phyloP scores from a whole-genome alignment of 257 asterid species.

The Solanum etuberosum region DNA sequence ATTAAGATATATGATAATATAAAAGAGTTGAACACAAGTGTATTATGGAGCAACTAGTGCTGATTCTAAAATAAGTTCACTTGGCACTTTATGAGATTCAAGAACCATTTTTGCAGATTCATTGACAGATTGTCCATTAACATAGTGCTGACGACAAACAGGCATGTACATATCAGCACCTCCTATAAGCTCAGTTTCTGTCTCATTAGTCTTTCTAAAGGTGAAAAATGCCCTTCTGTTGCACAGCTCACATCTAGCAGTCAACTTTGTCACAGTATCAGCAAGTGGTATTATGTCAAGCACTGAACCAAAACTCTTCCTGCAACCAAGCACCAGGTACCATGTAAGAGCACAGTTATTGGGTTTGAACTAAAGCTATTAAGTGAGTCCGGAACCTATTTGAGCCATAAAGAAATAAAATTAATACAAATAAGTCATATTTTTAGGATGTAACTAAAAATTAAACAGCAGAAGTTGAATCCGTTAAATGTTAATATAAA shows the following conservation, averaged over 20 bases:
- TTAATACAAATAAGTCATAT: too few species aligned
- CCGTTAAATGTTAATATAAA: too few species aligned
- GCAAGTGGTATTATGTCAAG: slow-evolving; percentile 68
- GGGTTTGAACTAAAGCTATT: neutral
- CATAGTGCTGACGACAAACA: slow-evolving; percentile 73
- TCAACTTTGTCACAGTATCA: slow-evolving; percentile 62
- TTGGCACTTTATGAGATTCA: neutral
- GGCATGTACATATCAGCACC: slow-evolving; percentile 91
- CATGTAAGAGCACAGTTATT: neutral
- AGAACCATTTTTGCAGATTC: slow-evolving; percentile 6
- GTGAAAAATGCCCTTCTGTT: slow-evolving; percentile 67
- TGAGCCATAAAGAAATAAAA: too few species aligned
- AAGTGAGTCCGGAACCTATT: neutral
- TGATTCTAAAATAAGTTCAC: neutral
- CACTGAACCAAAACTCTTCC: slow-evolving; percentile 84
- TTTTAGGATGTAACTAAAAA: too few species aligned
- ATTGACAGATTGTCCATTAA: slow-evolving; percentile 9
- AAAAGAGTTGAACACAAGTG: neutral
- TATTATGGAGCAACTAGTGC: neutral
- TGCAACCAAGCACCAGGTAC: slow-evolving; percentile 27
- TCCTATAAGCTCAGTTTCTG: slow-evolving; percentile 61
- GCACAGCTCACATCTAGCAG: slow-evolving; percentile 74
- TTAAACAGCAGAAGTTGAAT: too few species aligned
- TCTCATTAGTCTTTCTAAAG: slow-evolving; percentile 47
- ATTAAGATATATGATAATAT: neutral